These are phyloP conservation scores for Schoenoplectus triqueter DNA, from an alignment of 202 grass and related monocot species.

Conservation along the genomic window DNA sequence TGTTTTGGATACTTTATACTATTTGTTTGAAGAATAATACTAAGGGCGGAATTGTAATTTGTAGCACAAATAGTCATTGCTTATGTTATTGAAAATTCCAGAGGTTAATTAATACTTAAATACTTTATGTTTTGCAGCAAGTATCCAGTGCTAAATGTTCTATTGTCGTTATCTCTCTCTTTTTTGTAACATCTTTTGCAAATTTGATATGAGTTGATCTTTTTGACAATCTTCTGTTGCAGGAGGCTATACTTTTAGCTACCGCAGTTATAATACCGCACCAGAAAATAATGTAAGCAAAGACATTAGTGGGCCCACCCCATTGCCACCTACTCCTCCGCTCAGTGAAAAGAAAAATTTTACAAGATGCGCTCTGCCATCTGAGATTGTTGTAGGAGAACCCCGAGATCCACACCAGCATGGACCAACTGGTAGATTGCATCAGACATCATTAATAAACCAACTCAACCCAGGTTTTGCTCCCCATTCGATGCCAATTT, in stretches of 20 bases:
- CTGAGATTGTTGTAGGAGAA: constrained; percentile 11
- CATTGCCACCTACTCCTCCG: constrained; percentile 12
- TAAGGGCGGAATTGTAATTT: constrained; percentile 6
- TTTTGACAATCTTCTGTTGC: background rate
- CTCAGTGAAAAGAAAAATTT: constrained; percentile 37
- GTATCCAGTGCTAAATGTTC: background rate
- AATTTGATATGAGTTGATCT: background rate
- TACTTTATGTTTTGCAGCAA: background rate
- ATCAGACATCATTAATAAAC: constrained; percentile 19
- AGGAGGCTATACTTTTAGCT: constrained; percentile 23
- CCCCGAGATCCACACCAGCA: background rate
- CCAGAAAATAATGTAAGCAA: constrained; percentile 31
- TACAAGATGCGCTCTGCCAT: background rate
- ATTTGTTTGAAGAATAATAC: background rate
- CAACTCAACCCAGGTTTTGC: background rate
- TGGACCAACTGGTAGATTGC: background rate
- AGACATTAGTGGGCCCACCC: background rate
- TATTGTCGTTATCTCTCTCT: background rate
- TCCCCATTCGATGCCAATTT: background rate
- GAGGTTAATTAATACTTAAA: background rate
- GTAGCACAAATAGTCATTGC: background rate
- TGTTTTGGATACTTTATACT: background rate
- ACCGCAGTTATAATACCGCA: constrained; percentile 28
- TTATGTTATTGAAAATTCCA: constrained; percentile 1
- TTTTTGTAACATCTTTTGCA: background rate